Evolutionary conservation across 257 asterid species (phyloP).

Genomic region (Fraxinus excelsior): DNA sequence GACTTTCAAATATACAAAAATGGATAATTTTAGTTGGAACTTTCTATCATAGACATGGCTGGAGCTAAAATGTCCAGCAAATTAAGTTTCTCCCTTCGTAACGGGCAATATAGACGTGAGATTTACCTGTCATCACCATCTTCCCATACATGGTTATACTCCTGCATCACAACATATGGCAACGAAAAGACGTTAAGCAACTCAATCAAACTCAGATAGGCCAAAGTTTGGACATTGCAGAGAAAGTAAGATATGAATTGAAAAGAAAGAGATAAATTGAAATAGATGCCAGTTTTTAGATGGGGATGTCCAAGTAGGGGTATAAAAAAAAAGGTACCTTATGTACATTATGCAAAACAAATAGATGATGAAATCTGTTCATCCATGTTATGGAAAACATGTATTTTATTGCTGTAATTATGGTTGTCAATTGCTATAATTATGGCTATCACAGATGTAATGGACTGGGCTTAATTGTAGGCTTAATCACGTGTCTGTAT

Average conservation of each 20-base stretch:
- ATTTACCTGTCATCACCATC: slow-evolving; percentile 84
- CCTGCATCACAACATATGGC: slow-evolving; percentile 49
- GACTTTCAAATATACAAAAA: neutral
- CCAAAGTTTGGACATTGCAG: slow-evolving; percentile 6
- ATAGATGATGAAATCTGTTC: slow-evolving; percentile 9
- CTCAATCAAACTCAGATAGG: slow-evolving; percentile 5
- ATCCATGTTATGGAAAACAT: neutral
- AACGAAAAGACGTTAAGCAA: slow-evolving; percentile 14
- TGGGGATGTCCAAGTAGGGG: neutral
- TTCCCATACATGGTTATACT: slow-evolving; percentile 83
- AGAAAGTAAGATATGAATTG: slow-evolving; percentile 20
- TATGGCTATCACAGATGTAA: too few species aligned
- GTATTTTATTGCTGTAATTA: neutral
- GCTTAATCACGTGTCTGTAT: too few species aligned
- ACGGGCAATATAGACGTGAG: slow-evolving; percentile 19
- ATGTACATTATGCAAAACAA: neutral
- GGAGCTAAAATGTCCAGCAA: neutral
- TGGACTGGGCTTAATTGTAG: too few species aligned
- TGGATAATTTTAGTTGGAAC: neutral
- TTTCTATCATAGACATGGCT: neutral
- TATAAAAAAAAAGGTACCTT: neutral
- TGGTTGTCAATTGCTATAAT: neutral
- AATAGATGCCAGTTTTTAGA: slow-evolving; percentile 12
- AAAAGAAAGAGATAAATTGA: slow-evolving; percentile 5
- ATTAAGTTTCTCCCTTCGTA: neutral